phyloP scores from a whole-genome alignment of 352 stramenopile genomes.

The Thraustochytrium striatum region DNA sequence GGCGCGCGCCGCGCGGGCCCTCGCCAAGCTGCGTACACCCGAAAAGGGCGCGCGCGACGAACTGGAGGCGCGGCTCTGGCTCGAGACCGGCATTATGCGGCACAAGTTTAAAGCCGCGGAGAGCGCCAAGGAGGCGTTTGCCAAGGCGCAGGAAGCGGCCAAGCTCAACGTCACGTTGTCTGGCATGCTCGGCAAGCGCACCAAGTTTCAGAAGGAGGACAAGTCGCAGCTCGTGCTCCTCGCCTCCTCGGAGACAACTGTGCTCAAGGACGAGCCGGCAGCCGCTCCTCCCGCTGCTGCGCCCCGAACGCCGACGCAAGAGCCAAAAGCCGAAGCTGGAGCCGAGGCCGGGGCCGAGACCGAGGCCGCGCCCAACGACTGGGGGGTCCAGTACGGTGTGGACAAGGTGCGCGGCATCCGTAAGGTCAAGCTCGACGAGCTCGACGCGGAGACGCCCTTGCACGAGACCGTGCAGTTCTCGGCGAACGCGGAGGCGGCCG shows the following conservation, averaged over 20 bases:
- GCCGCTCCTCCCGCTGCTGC: not conserved
- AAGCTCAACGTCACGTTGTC: constrained; percentile 78
- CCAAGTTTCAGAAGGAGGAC: constrained; percentile 87
- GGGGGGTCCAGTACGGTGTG: not conserved
- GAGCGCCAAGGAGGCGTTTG: constrained; percentile 80
- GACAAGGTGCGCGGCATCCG: constrained; percentile 56
- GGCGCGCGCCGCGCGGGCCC: not conserved
- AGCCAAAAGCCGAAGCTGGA: not conserved
- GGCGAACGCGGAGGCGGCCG: constrained; percentile 62
- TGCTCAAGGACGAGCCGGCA: constrained; percentile 64
- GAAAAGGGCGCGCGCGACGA: too few species aligned
- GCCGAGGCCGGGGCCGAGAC: not conserved
- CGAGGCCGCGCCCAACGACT: not conserved
- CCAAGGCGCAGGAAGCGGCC: constrained; percentile 70
- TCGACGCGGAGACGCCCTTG: constrained; percentile 78
- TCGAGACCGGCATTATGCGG: constrained; percentile 87
- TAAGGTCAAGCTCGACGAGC: constrained; percentile 77
- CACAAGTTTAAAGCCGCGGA: constrained; percentile 84
- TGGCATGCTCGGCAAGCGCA: constrained; percentile 84
- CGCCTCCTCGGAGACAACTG: constrained; percentile 56
- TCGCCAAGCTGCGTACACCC: constrained; percentile 55
- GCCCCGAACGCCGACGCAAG: not conserved
- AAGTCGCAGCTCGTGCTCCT: constrained; percentile 73
- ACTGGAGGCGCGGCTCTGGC: constrained; percentile 66
- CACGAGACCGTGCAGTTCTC: constrained; percentile 84